Evolutionary conservation across 805 yeast species (phyloP).

Genomic region (Pichia thaimueangensis): DNA sequence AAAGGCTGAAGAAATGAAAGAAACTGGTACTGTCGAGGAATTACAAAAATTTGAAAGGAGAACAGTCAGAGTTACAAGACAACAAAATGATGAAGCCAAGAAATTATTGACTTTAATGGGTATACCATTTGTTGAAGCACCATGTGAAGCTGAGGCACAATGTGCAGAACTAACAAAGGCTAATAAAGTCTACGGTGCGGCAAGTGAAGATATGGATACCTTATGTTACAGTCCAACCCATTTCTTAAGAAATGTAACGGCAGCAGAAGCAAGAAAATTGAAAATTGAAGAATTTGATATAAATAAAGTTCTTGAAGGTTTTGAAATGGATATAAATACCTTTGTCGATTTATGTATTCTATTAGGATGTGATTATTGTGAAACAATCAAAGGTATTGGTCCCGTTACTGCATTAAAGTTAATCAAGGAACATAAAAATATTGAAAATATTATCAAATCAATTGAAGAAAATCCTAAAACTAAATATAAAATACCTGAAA

Average conservation of each 20-base stretch:
- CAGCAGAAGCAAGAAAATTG: constrained; percentile 87
- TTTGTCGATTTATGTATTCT: constrained; percentile 90
- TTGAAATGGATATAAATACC: constrained; percentile 64
- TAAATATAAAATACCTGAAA: constrained; percentile 83
- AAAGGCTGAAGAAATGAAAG: constrained; percentile 67
- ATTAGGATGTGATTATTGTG: constrained; percentile 96
- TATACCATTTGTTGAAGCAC: constrained; percentile 87
- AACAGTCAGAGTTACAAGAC: constrained; percentile 79
- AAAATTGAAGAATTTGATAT: constrained; percentile 83
- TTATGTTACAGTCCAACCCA: constrained; percentile 84
- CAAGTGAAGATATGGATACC: constrained; percentile 98
- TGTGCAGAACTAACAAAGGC: constrained; percentile 88
- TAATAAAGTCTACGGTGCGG: constrained; percentile 95
- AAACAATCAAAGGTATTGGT: constrained; percentile 90
- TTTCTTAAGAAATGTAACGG: constrained; percentile 82
- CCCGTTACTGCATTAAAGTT: constrained; percentile 90
- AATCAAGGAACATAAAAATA: constrained; percentile 74
- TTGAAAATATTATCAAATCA: constrained; percentile 69
- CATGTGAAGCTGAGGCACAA: constrained; percentile 98
- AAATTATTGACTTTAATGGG: constrained; percentile 82
- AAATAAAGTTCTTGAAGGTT: constrained; percentile 61
- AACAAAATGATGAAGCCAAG: constrained; percentile 94
- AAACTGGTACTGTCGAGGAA: constrained; percentile 74
- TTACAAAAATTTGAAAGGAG: constrained; percentile 73
- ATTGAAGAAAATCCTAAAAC: constrained; percentile 51